These are phyloP conservation scores for Avena eriantha DNA, from an alignment of 176 grass and related monocot genomes.

Conservation along the genomic window DNA sequence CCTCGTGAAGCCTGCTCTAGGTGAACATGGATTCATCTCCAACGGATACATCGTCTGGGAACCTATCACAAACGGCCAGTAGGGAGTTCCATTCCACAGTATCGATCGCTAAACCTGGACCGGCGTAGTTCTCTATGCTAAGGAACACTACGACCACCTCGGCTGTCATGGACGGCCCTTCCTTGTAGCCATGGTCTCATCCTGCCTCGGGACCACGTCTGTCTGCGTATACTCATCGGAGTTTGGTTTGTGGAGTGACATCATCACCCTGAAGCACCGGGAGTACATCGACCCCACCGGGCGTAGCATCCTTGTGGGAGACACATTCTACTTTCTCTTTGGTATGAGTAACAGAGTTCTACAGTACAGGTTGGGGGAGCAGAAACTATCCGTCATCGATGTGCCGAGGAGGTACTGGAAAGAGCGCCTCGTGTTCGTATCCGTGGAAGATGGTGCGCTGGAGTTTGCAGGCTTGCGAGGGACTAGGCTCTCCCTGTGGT, in stretches of 20 bases:
- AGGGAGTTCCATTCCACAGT: not conserved
- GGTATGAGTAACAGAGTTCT: not conserved
- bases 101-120: not conserved
- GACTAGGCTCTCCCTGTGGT: not conserved
- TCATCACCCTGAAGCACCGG: not conserved
- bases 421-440: not conserved
- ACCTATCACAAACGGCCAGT: not conserved
- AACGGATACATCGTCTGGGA: constrained; percentile 1
- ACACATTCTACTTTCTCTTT: not conserved
- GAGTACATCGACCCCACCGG: not conserved
- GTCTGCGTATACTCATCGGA: not conserved
- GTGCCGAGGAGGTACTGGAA: not conserved
- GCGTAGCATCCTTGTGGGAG: not conserved
- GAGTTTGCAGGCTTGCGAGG: not conserved
- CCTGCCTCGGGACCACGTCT: not conserved
- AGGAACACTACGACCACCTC: constrained; percentile 2
- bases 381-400: not conserved
- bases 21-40: not conserved
- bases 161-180: not conserved
- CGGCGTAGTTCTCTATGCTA: not conserved
- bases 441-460: not conserved
- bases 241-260: not conserved
- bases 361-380: not conserved
- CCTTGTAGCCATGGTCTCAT: not conserved
- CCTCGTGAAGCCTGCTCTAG: not conserved